phyloP scores from a whole-genome alignment of 83 land plant genomes.

The Picea abies region DNA sequence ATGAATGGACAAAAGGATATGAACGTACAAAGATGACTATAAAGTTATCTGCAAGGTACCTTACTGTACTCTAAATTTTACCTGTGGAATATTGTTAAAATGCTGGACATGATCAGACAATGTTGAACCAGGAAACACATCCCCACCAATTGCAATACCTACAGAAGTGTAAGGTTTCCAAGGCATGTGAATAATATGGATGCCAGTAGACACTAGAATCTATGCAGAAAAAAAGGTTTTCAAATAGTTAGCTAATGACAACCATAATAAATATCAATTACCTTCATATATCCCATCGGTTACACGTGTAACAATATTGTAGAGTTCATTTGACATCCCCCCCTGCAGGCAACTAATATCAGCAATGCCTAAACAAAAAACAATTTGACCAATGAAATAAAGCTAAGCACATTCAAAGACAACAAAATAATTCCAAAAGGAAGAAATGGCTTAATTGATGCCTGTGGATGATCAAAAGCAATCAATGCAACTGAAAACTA shows the following conservation, averaged over 20 bases:
- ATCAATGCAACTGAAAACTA: too few relatives aligned
- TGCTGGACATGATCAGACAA: slow-evolving; percentile 94
- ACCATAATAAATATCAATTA: slow-evolving; percentile 8
- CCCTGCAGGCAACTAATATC: slow-evolving; percentile 46
- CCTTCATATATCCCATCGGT: slow-evolving; percentile 99
- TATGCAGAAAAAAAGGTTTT: too few relatives aligned
- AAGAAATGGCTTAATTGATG: slow-evolving; percentile 55
- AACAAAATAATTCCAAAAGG: neutral
- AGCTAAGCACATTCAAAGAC: neutral
- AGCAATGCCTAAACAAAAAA: neutral
- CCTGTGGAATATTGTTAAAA: slow-evolving; percentile 97
- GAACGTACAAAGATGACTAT: too few relatives aligned
- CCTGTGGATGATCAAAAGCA: too few relatives aligned
- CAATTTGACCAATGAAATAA: slow-evolving; percentile 7
- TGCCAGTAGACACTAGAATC: too few relatives aligned
- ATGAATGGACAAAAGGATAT: neutral
- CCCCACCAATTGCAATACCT: slow-evolving; percentile 99
- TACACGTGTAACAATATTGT: slow-evolving; percentile 91
- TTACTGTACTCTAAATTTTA: slow-evolving; percentile 14
- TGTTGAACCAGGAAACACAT: slow-evolving; percentile 97
- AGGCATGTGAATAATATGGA: neutral
- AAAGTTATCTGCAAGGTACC: neutral
- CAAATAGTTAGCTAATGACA: neutral
- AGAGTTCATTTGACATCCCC: slow-evolving; percentile 99
- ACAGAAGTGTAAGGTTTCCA: slow-evolving; percentile 1